Base-by-base conservation (phyloP, 2,329 filamentous ascomycete genomes). In the Cryphonectria nitschkei region DNA sequence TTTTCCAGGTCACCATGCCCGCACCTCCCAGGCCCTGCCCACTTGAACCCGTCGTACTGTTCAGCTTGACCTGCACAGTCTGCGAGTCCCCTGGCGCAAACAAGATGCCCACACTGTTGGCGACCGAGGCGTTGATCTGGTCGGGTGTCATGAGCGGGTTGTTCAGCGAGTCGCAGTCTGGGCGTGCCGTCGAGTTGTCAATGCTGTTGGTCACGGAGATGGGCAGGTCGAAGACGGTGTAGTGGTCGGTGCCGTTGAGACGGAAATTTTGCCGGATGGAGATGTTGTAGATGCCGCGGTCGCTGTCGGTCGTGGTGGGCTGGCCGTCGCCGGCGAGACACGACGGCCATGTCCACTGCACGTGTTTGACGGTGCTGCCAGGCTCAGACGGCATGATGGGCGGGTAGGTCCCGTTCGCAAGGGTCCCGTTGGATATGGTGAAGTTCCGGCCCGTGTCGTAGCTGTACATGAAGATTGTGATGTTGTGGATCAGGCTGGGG, bases 231-330 rank as follows among this genome's bases (percentile, higher is more conserved):
- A 92, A 92, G 68, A 93, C 87, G 11, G 90, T 92, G 78, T 93
- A 93, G 75, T 88, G 85, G 63, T 91, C 84, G 1, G 84, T 83
- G 16, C 83, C 85, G 76, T 93, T 92, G 69, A 92, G 83, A 16
- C 88, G 85, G 78, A 92, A 93, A 75, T 86, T 90, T 76, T 93
- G 90, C 69, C 90, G 89, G 75, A 93, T 91, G 7, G 90, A 92
- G 76, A 93, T 89, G 75, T 93, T 93, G 77, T 93, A 93, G 26
- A 82, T 80, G 2, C 90, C 90, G 2, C 89, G 83, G 34, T 85
- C 86, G 66, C 85, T 88, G 70, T 81, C 81, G 0, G 80, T 78
- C 3, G 80, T 77, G 1, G 78, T 75, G 37, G 85, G 82, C 74
- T 85, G 78, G 2, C 88, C 88, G 65, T 90, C 82, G 26, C 90